Base-by-base conservation (phyloP, 2,329 filamentous ascomycete species). In the Penicillium sp. region DNA sequence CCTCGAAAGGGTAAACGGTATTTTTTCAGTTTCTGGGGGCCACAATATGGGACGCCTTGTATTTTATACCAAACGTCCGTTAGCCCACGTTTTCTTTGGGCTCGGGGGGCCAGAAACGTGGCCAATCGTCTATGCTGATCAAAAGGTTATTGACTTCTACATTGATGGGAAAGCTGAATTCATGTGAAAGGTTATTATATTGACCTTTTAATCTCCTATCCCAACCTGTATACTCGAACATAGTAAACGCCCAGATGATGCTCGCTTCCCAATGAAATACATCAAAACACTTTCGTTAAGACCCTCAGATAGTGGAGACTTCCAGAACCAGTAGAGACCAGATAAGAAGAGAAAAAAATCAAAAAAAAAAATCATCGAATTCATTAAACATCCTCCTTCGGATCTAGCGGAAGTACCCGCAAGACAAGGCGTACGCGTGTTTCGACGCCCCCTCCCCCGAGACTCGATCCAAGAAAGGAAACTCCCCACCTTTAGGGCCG, bases 161-260 rank as follows among this genome's bases (percentile, higher is more conserved):
- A 19, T n/a, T 13, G n/a, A n/a, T 8, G 35, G n/a, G n/a, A 19
- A 4, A 39, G 9, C n/a, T n/a, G 35, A 39, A 19, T 14, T 39
- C 11, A 19, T 39, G 33, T 37, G 9, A 41, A 41, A 41, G 39
- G 39, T 41, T 41, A 41, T 41, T 7, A 41, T 22, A 41, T 41
- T 41, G 39, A 41, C 39, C 39, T 22, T 41, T 41, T 22, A 14
- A 22, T 41, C 9, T 14, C 39, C 19, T 41, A 19, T 13, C 19
- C 39, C 39, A 39, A 19, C 35, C n/a, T 41, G 39, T 41, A 41
- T 22, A 41, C n/a, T 41, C 19, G 39, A 41, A 39, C 35, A 39
- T 39, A n/a, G n/a, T n/a, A 48, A 59, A 63, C 58, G 60, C 60
- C 60, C 51, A 58, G 45, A 57, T 56, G 39, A 62, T 62, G 60